phyloP scores from a whole-genome alignment of 2,329 filamentous ascomycete genomes.

The Alternaria brassicicola region DNA sequence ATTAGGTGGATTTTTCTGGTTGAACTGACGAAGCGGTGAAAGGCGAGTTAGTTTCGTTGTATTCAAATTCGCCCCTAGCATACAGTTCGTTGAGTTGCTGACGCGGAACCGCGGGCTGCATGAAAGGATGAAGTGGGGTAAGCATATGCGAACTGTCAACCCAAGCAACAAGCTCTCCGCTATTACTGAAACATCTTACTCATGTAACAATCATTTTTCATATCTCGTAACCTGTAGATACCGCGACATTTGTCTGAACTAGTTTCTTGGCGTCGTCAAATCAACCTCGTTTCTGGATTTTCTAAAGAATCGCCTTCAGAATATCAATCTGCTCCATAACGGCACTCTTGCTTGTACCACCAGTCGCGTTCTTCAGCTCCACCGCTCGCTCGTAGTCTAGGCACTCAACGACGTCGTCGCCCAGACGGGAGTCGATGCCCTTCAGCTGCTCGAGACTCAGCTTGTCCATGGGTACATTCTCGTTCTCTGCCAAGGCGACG shows the following conservation, averaged over 20 bases:
- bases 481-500: conserved; percentile 73
- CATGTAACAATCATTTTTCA: conserved; percentile 1
- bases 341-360: conserved; percentile 75
- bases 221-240: background rate
- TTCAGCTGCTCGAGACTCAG: conserved; percentile 70
- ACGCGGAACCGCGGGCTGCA: conserved; percentile 3
- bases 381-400: conserved; percentile 86
- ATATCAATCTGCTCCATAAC: conserved; percentile 69
- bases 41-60: background rate
- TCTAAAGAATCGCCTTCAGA: conserved; percentile 52
- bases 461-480: conserved; percentile 71
- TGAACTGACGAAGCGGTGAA: background rate
- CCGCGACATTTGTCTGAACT: conserved; percentile 1
- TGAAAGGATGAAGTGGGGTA: conserved; percentile 7
- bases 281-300: background rate
- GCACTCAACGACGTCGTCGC: conserved; percentile 70
- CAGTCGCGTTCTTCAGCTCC: conserved; percentile 76
- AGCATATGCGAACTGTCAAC: background rate
- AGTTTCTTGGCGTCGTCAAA: background rate
- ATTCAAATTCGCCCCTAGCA: background rate
- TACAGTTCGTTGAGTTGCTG: background rate
- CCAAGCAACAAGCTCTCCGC: background rate
- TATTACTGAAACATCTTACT: background rate
- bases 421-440: conserved; percentile 71
- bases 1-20: too few relatives aligned